Base-by-base conservation (phyloP, 2,329 filamentous ascomycete species). In the Scolecobasidium constrictum region DNA sequence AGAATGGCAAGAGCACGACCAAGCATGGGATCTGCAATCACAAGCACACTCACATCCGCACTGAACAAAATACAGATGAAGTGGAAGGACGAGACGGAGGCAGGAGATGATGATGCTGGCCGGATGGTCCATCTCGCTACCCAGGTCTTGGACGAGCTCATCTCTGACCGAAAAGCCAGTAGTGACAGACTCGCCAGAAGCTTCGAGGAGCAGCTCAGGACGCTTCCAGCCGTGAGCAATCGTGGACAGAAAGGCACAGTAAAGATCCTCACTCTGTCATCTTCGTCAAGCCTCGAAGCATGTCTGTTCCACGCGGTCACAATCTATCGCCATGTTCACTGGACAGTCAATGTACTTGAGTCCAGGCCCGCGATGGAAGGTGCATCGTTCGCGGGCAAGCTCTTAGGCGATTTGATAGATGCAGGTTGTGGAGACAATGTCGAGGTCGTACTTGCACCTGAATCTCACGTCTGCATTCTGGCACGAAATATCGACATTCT, bases 311-410 rank as follows among this genome's bases (percentile, higher is more conserved):
- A 39, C 3, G 16, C 37, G 3, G 13, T 39, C 12, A 7, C 4
- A 6, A 15, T 21, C 11, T 9, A 21, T 15, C 5, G 7, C 7
- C 17, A 20, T 21, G 9, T 39, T 9, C 4, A 9, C 3, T 21
- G 82, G 6, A 68, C 78, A 39, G 56, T 84, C 15, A 70, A 69
- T 4, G 63, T 85, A 21, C 65, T 85, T 3, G 80, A 84, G 55
- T 83, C 80, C 2, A 66, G 80, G 1, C 81, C 81, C 0, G 64
- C 78, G 1, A 83, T 71, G 48, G 79, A 85, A 58, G 81, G 79
- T 5, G 73, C 73, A 4, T 69, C 65, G 6, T 65, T 78, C 40
- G 75, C 73, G 4, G 62, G 60, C n/a, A 58, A 57, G 4, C 46
- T 74, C 49, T n/a, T 58, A 49, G 48, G 36, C 44, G 23, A 5